Evolutionary conservation across 441 rosid species (phyloP).

Genomic region (Pelargonium citronellum): DNA sequence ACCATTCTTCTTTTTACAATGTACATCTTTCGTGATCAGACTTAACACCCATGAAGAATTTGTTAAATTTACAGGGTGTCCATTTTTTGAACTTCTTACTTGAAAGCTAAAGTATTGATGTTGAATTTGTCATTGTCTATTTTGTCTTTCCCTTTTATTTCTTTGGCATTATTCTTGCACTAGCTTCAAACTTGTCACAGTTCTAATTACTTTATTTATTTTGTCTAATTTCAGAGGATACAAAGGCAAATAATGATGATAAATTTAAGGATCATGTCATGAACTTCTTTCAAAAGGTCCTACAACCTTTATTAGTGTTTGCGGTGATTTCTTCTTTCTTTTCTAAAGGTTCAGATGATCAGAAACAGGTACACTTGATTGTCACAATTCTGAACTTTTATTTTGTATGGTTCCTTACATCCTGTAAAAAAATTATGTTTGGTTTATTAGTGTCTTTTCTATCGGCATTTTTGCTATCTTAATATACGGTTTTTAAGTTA

Average conservation of each 20-base stretch:
- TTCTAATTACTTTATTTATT: not conserved
- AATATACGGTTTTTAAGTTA: no score
- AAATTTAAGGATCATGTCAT: not conserved
- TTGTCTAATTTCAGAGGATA: not conserved
- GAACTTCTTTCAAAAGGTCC: not conserved
- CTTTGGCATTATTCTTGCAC: not conserved
- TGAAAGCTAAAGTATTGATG: not conserved
- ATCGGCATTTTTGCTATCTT: no score
- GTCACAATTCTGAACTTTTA: not conserved
- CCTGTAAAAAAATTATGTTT: no score
- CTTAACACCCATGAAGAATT: not conserved
- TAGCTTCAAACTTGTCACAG: not conserved
- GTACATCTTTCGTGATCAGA: not conserved
- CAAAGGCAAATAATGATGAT: not conserved
- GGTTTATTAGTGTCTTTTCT: no score
- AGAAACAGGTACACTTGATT: slow-evolving; percentile 11
- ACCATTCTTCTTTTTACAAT: not conserved
- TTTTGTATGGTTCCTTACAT: no score
- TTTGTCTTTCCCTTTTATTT: not conserved
- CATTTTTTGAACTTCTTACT: not conserved
- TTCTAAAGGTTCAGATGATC: not conserved
- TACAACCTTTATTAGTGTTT: not conserved
- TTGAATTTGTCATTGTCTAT: not conserved
- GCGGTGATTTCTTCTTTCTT: not conserved
- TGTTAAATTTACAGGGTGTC: not conserved